Conservation (phyloP, 441 rosid species). For the Pelargonium australe region DNA sequence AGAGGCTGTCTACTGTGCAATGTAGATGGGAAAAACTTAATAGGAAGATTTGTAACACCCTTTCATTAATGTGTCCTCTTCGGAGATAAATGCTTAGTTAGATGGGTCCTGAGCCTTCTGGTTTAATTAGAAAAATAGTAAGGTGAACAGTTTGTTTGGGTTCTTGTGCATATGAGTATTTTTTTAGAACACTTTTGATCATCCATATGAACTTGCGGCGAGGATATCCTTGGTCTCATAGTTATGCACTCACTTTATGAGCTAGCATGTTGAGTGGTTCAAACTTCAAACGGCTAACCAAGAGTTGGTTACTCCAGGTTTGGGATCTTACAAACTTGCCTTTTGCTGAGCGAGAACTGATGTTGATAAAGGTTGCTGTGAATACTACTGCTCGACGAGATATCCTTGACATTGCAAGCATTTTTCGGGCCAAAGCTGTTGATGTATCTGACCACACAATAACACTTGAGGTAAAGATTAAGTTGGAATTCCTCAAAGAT, state of each 20-base stretch:
- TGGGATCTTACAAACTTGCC: constrained; percentile 67
- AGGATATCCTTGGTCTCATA: constrained; percentile 4
- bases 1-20: too few species aligned
- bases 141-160: neutral
- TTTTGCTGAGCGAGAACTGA: constrained; percentile 81
- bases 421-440: constrained; percentile 72
- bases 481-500: neutral
- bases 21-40: too few species aligned
- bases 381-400: constrained; percentile 70
- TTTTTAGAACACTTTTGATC: neutral
- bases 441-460: constrained; percentile 87
- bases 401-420: constrained; percentile 74
- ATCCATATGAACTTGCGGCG: neutral
- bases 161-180: neutral
- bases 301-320: constrained; percentile 36
- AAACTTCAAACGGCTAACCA: constrained; percentile 1
- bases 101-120: neutral
- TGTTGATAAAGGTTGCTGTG: constrained; percentile 82
- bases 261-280: neutral
- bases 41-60: too few species aligned
- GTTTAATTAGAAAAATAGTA: too few species aligned
- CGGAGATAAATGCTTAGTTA: too few species aligned
- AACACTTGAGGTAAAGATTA: constrained; percentile 63
- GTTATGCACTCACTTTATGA: neutral
- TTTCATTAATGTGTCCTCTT: too few species aligned